Base-by-base conservation (phyloP, 768 basidiomycete genomes). In the Macrolepiota dolichaula region DNA sequence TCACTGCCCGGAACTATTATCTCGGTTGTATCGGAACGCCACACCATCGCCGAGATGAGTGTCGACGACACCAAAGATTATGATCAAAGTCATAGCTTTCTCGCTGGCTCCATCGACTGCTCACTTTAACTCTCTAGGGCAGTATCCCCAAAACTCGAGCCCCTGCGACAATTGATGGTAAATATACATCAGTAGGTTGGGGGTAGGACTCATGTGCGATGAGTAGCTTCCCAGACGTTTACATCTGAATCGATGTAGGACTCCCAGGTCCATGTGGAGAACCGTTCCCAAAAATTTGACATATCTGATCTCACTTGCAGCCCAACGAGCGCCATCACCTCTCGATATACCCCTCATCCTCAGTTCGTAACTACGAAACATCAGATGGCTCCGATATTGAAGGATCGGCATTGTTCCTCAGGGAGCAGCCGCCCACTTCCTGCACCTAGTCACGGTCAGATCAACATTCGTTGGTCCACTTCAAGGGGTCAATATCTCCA, bases 1-100 rank as follows among this genome's bases (percentile, higher is more conserved):
- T n/a, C n/a, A n/a, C n/a, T n/a, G n/a, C 77, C 0, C 76, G 76
- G 3, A 79, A 76, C 67, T 81, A 77, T 70, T 81, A 77, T 67
- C 65, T 81, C 15, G 80, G 74, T 32, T 78, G 81, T 58, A 76
- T 79, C 44, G 72, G 66, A 2, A 79, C 77, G 37, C 66, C 75
- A 32, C 3, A 67, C 68, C 7, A 68, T 78, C 44, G 82, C 80
- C 0, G 82, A 83, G 70, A 75, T 81, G 42, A 72, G 74, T 49
- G 74, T 84, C 49, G 77, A 80, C 66, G 68, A 72, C 62, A 57
- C 77, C 72, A 4, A 70, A 72, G n/a, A 76, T 83, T 44, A 79
- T 81, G 46, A 78, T 76, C 71, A 78, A 35, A 19, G 67, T 65
- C 9, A 3, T 25, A 38, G 22, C n/a, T 25, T 35, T 36, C n/a